Evolutionary conservation across 1,284 basidiomycete species (phyloP).

Genomic region (Puccinia sorghi): DNA sequence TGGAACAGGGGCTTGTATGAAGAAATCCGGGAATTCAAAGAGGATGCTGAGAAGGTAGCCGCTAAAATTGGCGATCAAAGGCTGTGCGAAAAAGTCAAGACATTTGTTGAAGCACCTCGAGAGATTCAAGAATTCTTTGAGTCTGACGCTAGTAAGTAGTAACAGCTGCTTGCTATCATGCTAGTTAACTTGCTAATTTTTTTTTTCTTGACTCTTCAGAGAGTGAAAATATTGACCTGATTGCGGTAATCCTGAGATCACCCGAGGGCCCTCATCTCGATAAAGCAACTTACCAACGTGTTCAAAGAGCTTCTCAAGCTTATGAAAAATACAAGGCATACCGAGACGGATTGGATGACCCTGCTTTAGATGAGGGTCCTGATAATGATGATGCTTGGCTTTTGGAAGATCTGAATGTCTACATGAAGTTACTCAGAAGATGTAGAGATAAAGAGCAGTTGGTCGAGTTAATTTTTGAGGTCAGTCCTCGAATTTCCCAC

Average conservation of each 20-base stretch:
- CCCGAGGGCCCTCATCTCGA: slow-evolving; percentile 73
- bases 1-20: slow-evolving; percentile 73
- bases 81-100: slow-evolving; percentile 81
- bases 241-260: slow-evolving; percentile 79
- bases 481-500: slow-evolving; percentile 57
- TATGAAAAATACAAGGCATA: slow-evolving; percentile 72
- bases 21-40: slow-evolving; percentile 78
- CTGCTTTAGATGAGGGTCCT: slow-evolving; percentile 83
- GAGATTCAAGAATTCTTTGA: slow-evolving; percentile 83
- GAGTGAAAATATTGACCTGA: slow-evolving; percentile 73
- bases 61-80: slow-evolving; percentile 84
- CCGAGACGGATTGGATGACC: slow-evolving; percentile 69
- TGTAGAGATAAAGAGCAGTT: slow-evolving; percentile 88
- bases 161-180: neutral
- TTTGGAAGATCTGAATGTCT: slow-evolving; percentile 80
- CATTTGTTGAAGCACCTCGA: slow-evolving; percentile 79
- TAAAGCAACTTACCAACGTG: slow-evolving; percentile 70
- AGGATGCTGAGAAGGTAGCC: slow-evolving; percentile 80
- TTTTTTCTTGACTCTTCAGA: neutral
- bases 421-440: slow-evolving; percentile 74
- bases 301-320: slow-evolving; percentile 73
- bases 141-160: slow-evolving; percentile 70
- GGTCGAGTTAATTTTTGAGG: slow-evolving; percentile 92
- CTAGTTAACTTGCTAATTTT: slow-evolving; percentile 52
- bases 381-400: slow-evolving; percentile 91